A percentile compares a stretch with the other conserved stretches of the same genome.
phyloP scores from a whole-genome alignment of 2,329 filamentous ascomycete species.

The Penicillium sp. region DNA sequence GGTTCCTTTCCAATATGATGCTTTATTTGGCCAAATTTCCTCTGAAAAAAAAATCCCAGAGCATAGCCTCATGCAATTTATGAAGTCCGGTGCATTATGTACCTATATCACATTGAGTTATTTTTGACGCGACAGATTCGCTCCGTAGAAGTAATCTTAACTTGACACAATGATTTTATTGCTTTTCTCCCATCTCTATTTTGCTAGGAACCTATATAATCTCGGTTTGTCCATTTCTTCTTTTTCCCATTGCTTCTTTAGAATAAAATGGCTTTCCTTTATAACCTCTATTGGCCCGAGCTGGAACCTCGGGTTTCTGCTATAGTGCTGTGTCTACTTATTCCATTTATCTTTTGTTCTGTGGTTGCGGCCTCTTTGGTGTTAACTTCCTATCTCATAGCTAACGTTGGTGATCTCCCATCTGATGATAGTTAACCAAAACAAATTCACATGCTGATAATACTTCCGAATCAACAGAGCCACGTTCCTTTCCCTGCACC shows the following conservation, averaged over 20 bases:
- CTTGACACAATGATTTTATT: background rate
- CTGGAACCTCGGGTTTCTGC: background rate
- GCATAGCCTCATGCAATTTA: constrained; percentile 10
- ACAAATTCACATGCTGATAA: background rate
- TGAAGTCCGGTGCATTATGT: constrained; percentile 1
- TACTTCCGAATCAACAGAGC: background rate
- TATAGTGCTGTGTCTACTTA: background rate
- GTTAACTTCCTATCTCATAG: constrained; percentile 10
- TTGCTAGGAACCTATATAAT: background rate
- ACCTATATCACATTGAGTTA: constrained; percentile 10
- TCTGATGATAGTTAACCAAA: background rate
- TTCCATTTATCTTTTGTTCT: background rate
- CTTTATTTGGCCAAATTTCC: background rate
- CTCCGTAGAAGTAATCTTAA: background rate
- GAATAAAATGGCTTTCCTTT: background rate
- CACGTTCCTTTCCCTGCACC: constrained; percentile 9
- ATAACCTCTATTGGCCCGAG: background rate
- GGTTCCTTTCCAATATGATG: background rate
- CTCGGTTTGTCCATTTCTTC: background rate
- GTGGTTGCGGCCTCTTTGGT: constrained; percentile 4
- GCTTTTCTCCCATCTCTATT: background rate
- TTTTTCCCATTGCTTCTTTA: background rate
- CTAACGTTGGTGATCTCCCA: constrained; percentile 15
- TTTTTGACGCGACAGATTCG: background rate
- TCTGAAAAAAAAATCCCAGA: background rate